phyloP scores from a whole-genome alignment of 2,329 filamentous ascomycete genomes.

The Biscogniauxia sp. region DNA sequence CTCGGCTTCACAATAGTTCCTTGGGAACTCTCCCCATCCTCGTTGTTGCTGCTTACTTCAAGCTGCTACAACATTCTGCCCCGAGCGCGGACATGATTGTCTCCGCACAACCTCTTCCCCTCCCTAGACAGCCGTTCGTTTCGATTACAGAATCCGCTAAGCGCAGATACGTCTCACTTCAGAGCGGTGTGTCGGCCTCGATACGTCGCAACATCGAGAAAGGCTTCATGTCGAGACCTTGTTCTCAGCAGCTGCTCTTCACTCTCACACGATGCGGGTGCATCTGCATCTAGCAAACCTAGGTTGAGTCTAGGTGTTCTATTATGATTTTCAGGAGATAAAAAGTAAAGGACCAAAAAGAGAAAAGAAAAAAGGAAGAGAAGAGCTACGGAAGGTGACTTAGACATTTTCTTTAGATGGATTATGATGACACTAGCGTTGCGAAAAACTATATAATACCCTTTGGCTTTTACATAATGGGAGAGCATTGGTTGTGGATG shows the following conservation, averaged over 20 bases:
- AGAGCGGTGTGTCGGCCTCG: neutral
- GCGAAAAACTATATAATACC: neutral
- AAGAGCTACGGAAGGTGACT: neutral
- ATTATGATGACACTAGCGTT: neutral
- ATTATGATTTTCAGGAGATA: no score
- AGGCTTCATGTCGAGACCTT: no score
- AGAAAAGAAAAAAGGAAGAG: neutral
- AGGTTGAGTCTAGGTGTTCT: no score
- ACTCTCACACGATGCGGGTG: no score
- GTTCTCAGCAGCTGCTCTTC: no score
- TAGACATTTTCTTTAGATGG: no score
- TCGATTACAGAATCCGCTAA: constrained; percentile 4
- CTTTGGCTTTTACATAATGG: neutral
- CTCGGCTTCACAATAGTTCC: neutral
- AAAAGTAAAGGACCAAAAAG: neutral
- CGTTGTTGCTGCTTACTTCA: neutral
- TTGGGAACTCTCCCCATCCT: neutral
- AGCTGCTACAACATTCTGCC: constrained; percentile 3
- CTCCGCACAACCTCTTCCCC: constrained; percentile 12
- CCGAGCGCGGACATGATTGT: constrained; percentile 5
- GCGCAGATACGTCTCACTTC: constrained; percentile 1
- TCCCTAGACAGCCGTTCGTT: constrained; percentile 1
- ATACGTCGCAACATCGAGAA: neutral
- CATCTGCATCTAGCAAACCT: no score
- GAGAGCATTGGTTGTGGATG: neutral